Conservation (phyloP, 768 basidiomycete genomes). For the Tulasnella sp. region DNA sequence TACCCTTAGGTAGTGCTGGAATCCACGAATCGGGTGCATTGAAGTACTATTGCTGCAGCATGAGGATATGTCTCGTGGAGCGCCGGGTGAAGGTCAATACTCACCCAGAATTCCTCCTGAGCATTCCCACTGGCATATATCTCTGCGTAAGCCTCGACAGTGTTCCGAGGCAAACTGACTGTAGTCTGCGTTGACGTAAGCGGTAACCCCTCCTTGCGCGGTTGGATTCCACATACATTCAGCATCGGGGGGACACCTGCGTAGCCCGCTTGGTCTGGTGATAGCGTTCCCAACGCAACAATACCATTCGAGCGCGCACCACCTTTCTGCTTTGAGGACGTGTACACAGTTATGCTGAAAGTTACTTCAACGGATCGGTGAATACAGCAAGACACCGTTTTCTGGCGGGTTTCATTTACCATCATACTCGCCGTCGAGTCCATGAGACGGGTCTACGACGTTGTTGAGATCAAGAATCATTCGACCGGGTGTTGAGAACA, state of each 20-base stretch:
- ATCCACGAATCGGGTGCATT: slow-evolving; percentile 62
- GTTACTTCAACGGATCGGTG: slow-evolving; percentile 36
- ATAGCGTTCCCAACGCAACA: slow-evolving; percentile 63
- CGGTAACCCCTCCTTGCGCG: not conserved
- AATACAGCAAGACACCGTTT: slow-evolving; percentile 37
- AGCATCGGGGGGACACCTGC: slow-evolving; percentile 71
- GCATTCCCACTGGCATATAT: slow-evolving; percentile 64
- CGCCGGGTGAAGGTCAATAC: slow-evolving; percentile 21
- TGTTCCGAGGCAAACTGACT: slow-evolving; percentile 64
- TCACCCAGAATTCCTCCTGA: slow-evolving; percentile 74
- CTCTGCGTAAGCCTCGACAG: slow-evolving; percentile 64
- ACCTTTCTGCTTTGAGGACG: slow-evolving; percentile 48
- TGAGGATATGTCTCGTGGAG: not conserved
- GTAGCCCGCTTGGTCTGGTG: slow-evolving; percentile 61
- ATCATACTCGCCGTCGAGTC: slow-evolving; percentile 63
- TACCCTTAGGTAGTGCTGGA: slow-evolving; percentile 48
- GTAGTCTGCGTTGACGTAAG: slow-evolving; percentile 45
- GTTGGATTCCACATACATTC: slow-evolving; percentile 44
- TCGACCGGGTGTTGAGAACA: slow-evolving; percentile 62
- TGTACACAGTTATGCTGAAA: slow-evolving; percentile 66
- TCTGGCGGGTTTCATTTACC: slow-evolving; percentile 43
- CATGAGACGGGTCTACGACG: slow-evolving; percentile 44
- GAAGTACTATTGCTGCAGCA: slow-evolving; percentile 49
- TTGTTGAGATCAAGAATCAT: slow-evolving; percentile 76
- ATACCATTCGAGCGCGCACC: slow-evolving; percentile 57